Evolutionary conservation across 176 grass and related monocot species (phyloP), one percentile per base, ranked within the genome.

Genomic region (Raddia guianensis): DNA sequence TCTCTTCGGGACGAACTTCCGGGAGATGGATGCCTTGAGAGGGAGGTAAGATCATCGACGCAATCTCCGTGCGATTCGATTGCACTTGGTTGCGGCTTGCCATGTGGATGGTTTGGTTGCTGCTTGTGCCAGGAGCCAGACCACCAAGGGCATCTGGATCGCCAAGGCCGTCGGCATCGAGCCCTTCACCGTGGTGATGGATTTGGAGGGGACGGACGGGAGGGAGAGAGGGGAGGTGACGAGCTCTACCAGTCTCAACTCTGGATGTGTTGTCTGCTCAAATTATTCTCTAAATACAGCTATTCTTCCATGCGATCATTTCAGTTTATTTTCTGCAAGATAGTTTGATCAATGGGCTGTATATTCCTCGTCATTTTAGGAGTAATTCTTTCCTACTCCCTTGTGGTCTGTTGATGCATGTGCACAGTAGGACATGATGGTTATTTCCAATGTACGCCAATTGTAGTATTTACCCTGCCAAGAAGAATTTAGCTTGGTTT

Each of bases 121-220:
- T 61, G 6, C 46, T 69, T 8, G 59, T 86, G 52, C 34, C 77
- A 97, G 94, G 89, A 82, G 74, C 18, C 91, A 97, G 86, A 97
- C 94, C 68, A 97, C 94, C 2, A 90, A 94, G 79, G 94, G 94
- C 34, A 88, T 97, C 60, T 97, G 94, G 94, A 72, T 97, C 53
- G 91, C 89, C 37, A 94, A 90, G 72, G 87, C 82, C 70, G 78
- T 80, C 13, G 89, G 76, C 57, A 89, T 94, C 37, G 91, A 94
- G 49, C 91, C 89, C 16, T 92, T 91, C 59, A 97, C 94, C 12
- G 49, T 92, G 40, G 91, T 94, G 15, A 81, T 97, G 89, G 94
- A 97, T 80, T 74, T 97, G 57, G 94, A 97, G 83, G 94, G 94
- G 7, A 94, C 94, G 16, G 94, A 97, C 75, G 89, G 87, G 56